Percentiles rank a stretch among this genome's conserved stretches.
phyloP scores from a whole-genome alignment of 1,139 yeast genomes.

The Saccharomyces hybrid region DNA sequence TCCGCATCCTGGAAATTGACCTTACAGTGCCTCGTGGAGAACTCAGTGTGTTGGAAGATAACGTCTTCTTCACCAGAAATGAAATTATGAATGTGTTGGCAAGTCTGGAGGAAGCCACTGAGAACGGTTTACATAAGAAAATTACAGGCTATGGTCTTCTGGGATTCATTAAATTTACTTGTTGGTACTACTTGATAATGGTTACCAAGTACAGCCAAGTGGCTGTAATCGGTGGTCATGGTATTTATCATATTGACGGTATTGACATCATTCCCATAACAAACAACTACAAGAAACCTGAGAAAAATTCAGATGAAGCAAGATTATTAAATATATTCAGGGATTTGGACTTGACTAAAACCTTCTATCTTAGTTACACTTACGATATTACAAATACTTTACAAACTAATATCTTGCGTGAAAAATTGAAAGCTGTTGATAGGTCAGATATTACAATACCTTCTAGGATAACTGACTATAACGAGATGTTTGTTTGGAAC shows the following conservation, averaged over 20 bases:
- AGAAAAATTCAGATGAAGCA: constrained; percentile 81
- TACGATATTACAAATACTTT: constrained; percentile 88
- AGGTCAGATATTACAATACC: constrained; percentile 32
- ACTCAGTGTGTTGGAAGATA: constrained; percentile 65
- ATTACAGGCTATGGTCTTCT: constrained; percentile 81
- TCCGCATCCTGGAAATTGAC: constrained; percentile 77
- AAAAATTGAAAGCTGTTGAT: constrained; percentile 44
- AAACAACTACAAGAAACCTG: constrained; percentile 55
- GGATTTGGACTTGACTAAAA: constrained; percentile 76
- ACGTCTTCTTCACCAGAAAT: constrained; percentile 66
- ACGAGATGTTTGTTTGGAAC: constrained; percentile 94
- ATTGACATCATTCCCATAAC: constrained; percentile 75
- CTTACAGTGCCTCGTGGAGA: constrained; percentile 51
- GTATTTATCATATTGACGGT: constrained; percentile 82
- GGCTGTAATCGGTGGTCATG: constrained; percentile 89
- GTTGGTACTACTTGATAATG: constrained; percentile 69
- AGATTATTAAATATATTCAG: constrained; percentile 71
- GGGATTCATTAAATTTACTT: constrained; percentile 82
- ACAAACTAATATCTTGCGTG: constrained; percentile 70
- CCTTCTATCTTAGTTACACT: constrained; percentile 88
- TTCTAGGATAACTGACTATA: constrained; percentile 39
- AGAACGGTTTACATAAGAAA: constrained; percentile 68
- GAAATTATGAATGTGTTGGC: constrained; percentile 70
- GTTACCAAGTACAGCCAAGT: constrained; percentile 83
- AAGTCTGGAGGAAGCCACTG: constrained; percentile 48